Base-by-base conservation (phyloP, 768 basidiomycete species). In the Glaciozyma martinii region DNA sequence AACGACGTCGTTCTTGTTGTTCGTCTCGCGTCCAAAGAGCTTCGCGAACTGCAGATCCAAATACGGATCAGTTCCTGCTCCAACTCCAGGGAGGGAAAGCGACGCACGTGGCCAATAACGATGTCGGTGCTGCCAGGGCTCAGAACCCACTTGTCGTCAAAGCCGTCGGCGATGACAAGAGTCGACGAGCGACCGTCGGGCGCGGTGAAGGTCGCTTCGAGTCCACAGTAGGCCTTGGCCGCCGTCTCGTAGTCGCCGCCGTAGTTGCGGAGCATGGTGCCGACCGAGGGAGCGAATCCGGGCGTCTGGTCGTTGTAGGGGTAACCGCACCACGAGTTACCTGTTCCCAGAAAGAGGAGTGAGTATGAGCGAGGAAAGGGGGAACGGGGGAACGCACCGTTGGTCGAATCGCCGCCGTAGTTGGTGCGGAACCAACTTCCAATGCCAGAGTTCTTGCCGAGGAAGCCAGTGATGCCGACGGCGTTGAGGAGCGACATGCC, bases 251-350 rank as follows among this genome's bases (percentile, higher is more conserved):
- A 44, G 49, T 72, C 67, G 43, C 66, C 65, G 30, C 54, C 60
- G 21, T 70, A 66, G 55, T 66, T 68, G 60, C n/a, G 42, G 44
- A 67, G 59, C 71, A 73, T 73, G n/a, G 67, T 62, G 27, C 44
- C 33, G 42, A 68, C 47, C 32, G 67, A 56, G 37, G 55, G 55
- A 5, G 55, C 55, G 33, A 56, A 56, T 8, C 55, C 55, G 37
- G 55, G 55, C 33, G 37, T n/a, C 55, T 32, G 21, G 37, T 56
- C 55, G 30, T 30, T 40, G 55, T 56, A 56, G n/a, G 55, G 55
- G 37, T 23, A 56, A 19, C 55, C 55, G 55, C 55, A 56, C 55
- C 55, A 56, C 32, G 53, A 54, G 53, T 54, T 30, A 10, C 33
- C 55, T 56, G 32, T 50, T 8, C 12, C 8, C 46, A 40, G 46